These are phyloP conservation scores for Penicillium concentricum DNA, from an alignment of 2,329 filamentous ascomycete species.

Conservation along the genomic window DNA sequence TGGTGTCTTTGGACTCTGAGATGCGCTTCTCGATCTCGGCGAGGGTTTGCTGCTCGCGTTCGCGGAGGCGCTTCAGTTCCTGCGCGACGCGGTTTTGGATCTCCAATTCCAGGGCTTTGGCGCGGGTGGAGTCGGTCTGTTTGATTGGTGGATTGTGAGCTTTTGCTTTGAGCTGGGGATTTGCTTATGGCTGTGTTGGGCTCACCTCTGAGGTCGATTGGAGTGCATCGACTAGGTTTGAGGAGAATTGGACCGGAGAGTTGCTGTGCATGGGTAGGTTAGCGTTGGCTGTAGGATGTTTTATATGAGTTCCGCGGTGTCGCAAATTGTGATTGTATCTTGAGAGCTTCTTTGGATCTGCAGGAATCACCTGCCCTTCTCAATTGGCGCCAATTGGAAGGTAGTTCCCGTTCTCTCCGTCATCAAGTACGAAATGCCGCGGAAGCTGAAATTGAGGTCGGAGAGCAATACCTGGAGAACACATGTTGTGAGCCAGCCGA, in stretches of 20 bases:
- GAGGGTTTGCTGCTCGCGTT: slow-evolving; percentile 68
- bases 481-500: slow-evolving; percentile 56
- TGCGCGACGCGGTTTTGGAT: slow-evolving; percentile 82
- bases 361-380: not conserved
- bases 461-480: slow-evolving; percentile 55
- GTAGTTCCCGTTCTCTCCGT: slow-evolving; percentile 12
- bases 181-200: slow-evolving; percentile 6
- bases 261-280: slow-evolving; percentile 29
- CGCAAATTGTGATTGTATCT: not conserved
- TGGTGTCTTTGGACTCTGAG: slow-evolving; percentile 37
- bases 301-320: not conserved
- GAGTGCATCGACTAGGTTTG: slow-evolving; percentile 76
- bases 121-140: slow-evolving; percentile 84
- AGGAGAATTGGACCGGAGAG: slow-evolving; percentile 69
- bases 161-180: not conserved
- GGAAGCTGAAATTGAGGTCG: slow-evolving; percentile 6
- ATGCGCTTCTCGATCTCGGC: slow-evolving; percentile 65
- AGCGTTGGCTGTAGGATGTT: slow-evolving; percentile 1
- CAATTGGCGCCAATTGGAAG: slow-evolving; percentile 5
- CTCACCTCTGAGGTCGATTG: slow-evolving; percentile 82
- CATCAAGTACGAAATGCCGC: not conserved
- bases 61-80: slow-evolving; percentile 78
- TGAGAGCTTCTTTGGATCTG: not conserved
- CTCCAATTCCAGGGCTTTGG: slow-evolving; percentile 78
- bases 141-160: slow-evolving; percentile 1